phyloP scores from a whole-genome alignment of 139 green algal species.

The Chlamydomonas sp. region DNA sequence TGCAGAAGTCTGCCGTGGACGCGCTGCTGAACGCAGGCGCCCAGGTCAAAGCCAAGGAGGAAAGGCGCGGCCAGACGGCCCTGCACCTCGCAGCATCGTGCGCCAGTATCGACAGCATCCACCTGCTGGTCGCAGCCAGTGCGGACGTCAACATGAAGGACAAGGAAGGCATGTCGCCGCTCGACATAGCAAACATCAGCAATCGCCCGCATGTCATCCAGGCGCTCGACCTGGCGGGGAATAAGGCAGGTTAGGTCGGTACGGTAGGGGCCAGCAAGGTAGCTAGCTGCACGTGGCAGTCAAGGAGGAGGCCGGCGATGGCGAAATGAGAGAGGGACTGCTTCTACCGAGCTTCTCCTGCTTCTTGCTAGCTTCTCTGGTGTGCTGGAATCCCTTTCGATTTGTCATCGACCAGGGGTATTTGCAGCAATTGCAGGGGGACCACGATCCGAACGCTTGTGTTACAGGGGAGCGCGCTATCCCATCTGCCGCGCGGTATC shows the following conservation, averaged over 20 bases:
- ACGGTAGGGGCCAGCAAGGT: background rate
- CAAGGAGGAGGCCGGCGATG: no score
- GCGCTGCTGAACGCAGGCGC: constrained; percentile 20
- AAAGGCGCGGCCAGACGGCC: constrained; percentile 30
- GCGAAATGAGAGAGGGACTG: no score
- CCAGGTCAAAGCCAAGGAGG: constrained; percentile 11
- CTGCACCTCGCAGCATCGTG: constrained; percentile 37
- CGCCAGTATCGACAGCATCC: constrained; percentile 36
- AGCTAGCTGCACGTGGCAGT: no score
- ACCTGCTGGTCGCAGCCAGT: constrained; percentile 25
- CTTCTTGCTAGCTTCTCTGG: no score
- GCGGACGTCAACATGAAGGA: constrained; percentile 36
- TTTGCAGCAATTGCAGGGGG: no score
- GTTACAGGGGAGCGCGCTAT: no score
- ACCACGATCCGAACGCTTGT: no score
- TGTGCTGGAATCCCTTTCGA: no score
- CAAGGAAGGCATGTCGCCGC: constrained; percentile 30
- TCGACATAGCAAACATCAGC: constrained; percentile 34
- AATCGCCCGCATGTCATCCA: constrained; percentile 21
- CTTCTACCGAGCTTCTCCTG: no score
- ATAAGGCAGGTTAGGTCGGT: background rate
- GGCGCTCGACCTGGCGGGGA: constrained; percentile 6
- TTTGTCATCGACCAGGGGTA: no score
- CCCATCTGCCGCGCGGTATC: no score
- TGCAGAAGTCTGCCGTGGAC: constrained; percentile 26